Base-by-base conservation (phyloP, 441 rosid genomes). In the Erodium texanum region DNA sequence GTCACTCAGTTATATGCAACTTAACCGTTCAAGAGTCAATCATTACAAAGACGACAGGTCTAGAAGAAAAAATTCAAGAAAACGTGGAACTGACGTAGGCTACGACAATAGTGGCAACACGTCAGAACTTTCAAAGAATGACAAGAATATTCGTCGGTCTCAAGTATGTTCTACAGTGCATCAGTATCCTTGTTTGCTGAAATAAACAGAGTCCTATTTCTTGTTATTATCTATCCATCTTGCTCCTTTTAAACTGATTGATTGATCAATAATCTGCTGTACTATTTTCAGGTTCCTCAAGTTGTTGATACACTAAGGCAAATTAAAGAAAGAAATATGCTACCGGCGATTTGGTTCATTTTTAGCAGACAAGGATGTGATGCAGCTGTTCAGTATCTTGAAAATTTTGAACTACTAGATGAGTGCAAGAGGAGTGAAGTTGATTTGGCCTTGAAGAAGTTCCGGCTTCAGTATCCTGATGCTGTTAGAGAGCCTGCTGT, bases 341-440 rank as follows among this genome's bases (percentile, higher is more conserved):
- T 91, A 69, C 99, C 99, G 68, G 90, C 96, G 22, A 82, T 94
- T 75, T 94, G 99, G 99, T 94, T 91, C 80, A 91, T 94, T 74
- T 91, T 91, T 75, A 89, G 83, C 78, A 78, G 97, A 76, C 85
- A 89, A 86, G 97, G 96, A 77, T 91, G 97, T 79, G 99, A 91
- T 80, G 96, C 93, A 62, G 92, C 99, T 20, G 91, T 93, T 56
- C 83, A 89, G 80, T 91, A 93, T 76, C 83, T 91, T 74, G 96
- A 89, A 74, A 85, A 82, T 68, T 82, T 74, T 76, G 82, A 77
- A 71, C 89, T 93, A 64, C 85, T 93, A 76, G 93, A 91, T 75
- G 92, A 89, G 34, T 86, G 89, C 66, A 96, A 89, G 85, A 80
- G 73, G 67, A 77, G 84, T 75, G 97, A 93, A 77, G 96, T 93